These are phyloP conservation scores for Candida incommunis DNA, from an alignment of 805 yeast genomes.

Conservation along the genomic window DNA sequence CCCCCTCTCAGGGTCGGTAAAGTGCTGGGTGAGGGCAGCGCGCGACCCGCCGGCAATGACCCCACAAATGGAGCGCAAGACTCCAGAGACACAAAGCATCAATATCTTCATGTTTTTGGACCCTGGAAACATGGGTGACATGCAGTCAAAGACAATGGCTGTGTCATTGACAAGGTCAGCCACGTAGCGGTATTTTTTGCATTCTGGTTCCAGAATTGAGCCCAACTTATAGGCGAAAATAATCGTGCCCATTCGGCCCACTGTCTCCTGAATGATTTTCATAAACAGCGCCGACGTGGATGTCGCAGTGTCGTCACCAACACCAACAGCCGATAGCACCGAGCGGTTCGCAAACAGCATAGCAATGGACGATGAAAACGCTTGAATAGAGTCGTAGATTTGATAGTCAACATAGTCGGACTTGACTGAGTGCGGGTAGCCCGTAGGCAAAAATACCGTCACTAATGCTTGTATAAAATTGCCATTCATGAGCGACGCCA, in stretches of 20 bases:
- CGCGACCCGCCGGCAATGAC: constrained; percentile 25
- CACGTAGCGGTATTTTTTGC: constrained; percentile 21
- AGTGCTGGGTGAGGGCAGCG: constrained; percentile 24
- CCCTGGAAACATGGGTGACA: constrained; percentile 19
- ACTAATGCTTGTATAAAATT: constrained; percentile 12
- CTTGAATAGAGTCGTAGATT: constrained; percentile 24
- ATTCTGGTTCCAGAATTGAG: constrained; percentile 21
- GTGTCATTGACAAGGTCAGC: constrained; percentile 23
- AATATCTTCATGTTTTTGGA: constrained; percentile 9
- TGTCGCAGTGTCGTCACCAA: constrained; percentile 22
- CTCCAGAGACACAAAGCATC: constrained; percentile 20
- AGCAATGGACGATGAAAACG: constrained; percentile 22
- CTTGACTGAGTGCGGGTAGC: constrained; percentile 21
- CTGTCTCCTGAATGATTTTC: constrained; percentile 22
- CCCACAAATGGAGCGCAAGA: constrained; percentile 21
- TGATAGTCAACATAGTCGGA: constrained; percentile 22
- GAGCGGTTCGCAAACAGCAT: constrained; percentile 21
- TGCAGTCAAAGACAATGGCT: constrained; percentile 21
- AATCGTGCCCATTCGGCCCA: constrained; percentile 24
- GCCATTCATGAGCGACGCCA: background rate
- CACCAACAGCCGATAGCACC: constrained; percentile 23
- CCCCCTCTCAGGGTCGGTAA: constrained; percentile 21
- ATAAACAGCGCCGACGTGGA: constrained; percentile 24
- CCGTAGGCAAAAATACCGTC: constrained; percentile 22
- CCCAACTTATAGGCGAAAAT: constrained; percentile 23